phyloP scores from a whole-genome alignment of 1,284 basidiomycete species.

The Papiliotrema fonsecae region DNA sequence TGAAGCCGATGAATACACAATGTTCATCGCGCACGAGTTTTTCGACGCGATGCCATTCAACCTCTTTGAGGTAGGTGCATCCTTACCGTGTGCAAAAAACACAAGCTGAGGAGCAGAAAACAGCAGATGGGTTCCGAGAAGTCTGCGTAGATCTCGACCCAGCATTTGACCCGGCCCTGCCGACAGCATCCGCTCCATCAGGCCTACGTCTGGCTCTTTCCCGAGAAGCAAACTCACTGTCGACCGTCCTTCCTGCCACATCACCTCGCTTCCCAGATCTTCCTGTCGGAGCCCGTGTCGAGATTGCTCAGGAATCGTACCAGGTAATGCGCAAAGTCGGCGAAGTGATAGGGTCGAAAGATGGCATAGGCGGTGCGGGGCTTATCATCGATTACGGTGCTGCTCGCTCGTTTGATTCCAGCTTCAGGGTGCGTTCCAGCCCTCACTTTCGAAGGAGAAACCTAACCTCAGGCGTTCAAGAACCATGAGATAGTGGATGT shows the following conservation, averaged over 20 bases:
- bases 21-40: conserved; percentile 93
- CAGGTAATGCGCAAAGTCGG: conserved; percentile 64
- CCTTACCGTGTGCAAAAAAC: no score
- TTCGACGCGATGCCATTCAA: conserved; percentile 96
- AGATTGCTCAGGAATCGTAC: conserved; percentile 69
- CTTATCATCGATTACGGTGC: conserved; percentile 89
- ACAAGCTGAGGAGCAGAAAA: conserved; percentile 55
- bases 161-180: conserved; percentile 18
- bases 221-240: conserved; percentile 59
- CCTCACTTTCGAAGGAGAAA: background rate
- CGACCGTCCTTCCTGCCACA: conserved; percentile 62
- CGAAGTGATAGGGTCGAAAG: conserved; percentile 53
- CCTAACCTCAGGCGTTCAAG: conserved; percentile 68
- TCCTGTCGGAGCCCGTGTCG: conserved; percentile 65
- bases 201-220: conserved; percentile 66
- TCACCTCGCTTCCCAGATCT: conserved; percentile 65
- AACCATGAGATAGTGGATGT: conserved; percentile 80
- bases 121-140: conserved; percentile 77
- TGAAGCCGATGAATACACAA: conserved; percentile 62
- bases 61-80: conserved; percentile 65
- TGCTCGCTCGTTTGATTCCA: conserved; percentile 64
- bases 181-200: conserved; percentile 19
- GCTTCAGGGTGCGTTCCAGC: conserved; percentile 64
- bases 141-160: conserved; percentile 63
- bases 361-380: conserved; percentile 56